A percentile compares a stretch with the other conserved stretches of the same genome.
These are phyloP conservation scores for Niebla homalea DNA, from an alignment of 495 filamentous ascomycete species.

Conservation along the genomic window DNA sequence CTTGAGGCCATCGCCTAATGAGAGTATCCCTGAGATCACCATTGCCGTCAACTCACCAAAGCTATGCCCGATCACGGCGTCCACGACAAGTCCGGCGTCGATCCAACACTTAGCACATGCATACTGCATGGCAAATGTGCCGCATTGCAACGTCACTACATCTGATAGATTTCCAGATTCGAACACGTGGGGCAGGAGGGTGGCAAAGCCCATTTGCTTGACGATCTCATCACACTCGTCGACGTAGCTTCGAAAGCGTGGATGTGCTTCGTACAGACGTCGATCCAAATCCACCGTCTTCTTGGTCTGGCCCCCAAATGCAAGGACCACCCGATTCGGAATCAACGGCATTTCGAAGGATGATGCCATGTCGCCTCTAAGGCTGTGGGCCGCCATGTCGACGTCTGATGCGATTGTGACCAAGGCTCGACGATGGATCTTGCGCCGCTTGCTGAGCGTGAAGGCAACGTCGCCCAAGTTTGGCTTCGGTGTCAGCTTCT, in stretches of 20 bases:
- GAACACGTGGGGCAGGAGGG: conserved; percentile 37
- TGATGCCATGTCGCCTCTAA: neutral
- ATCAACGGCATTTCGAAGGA: neutral
- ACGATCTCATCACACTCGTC: conserved; percentile 9
- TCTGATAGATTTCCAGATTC: conserved; percentile 23
- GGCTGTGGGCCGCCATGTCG: neutral
- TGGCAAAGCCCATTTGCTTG: neutral
- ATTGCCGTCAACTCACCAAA: conserved; percentile 36
- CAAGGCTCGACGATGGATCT: neutral
- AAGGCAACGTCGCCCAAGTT: conserved; percentile 12
- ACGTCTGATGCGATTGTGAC: conserved; percentile 4
- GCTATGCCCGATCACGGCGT: conserved; percentile 37
- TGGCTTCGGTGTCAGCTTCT: neutral
- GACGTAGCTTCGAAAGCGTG: conserved; percentile 24
- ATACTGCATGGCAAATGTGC: conserved; percentile 37
- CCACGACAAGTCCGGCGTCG: conserved; percentile 25
- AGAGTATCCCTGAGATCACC: conserved; percentile 25
- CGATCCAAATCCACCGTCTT: conserved; percentile 14
- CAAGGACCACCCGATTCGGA: conserved; percentile 17
- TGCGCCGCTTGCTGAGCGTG: conserved; percentile 4
- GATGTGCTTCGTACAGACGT: conserved; percentile 19
- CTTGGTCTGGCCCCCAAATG: conserved; percentile 25
- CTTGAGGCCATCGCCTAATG: conserved; percentile 25
- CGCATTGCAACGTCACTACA: conserved; percentile 29
- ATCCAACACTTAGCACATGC: conserved; percentile 35